Evolutionary conservation across 257 asterid genomes (phyloP).

Genomic region (Lycium barbarum): DNA sequence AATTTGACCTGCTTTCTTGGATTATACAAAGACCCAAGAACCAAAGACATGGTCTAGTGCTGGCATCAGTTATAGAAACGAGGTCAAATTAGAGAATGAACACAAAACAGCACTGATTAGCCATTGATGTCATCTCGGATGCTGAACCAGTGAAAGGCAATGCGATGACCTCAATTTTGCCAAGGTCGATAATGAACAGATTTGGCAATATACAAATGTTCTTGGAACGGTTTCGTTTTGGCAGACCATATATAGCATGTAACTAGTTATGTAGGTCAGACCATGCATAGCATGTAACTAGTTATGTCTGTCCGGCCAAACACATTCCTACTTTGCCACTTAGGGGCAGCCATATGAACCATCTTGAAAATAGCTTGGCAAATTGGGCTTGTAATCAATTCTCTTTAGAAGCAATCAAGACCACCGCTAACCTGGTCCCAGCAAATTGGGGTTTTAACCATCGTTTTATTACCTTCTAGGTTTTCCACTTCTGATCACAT

Average conservation of each 20-base stretch:
- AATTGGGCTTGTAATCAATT: not conserved
- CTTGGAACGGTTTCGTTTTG: not conserved
- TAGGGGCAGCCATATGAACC: not conserved
- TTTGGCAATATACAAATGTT: not conserved
- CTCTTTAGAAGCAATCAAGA: conserved; percentile 1
- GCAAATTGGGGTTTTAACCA: not conserved
- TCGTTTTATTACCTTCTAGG: not conserved
- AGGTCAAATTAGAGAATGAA: not conserved
- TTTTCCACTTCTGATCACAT: conserved; percentile 21
- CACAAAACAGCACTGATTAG: not conserved
- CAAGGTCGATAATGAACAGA: conserved; percentile 15
- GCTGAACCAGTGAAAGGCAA: not conserved
- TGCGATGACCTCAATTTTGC: not conserved
- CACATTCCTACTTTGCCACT: not conserved
- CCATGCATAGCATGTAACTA: not conserved
- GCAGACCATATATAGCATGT: not conserved
- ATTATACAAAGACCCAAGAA: not conserved
- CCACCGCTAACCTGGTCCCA: not conserved
- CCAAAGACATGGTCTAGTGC: not conserved
- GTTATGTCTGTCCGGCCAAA: not conserved
- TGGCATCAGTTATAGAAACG: not conserved
- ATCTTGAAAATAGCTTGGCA: not conserved
- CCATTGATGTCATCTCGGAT: not conserved
- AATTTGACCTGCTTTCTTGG: not conserved
- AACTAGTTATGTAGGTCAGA: not conserved